phyloP scores from a whole-genome alignment of 192 early-diverging fungal species.

The Funneliformis mosseae region DNA sequence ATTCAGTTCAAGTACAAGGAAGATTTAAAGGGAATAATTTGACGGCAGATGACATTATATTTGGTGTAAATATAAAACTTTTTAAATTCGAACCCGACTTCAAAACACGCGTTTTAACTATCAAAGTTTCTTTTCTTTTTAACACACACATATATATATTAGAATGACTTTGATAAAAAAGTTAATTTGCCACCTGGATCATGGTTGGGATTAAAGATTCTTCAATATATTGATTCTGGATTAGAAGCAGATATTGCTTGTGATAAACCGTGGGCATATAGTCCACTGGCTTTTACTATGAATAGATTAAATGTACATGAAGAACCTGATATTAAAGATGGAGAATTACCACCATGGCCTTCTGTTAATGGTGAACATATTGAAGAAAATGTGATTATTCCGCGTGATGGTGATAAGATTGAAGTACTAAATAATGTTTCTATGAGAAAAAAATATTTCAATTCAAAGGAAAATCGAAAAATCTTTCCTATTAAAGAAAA shows the following conservation, averaged over 20 bases:
- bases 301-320: constrained; percentile 64
- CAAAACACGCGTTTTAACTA: neutral
- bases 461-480: constrained; percentile 47
- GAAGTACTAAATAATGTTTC: constrained; percentile 16
- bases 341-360: constrained; percentile 44
- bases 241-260: constrained; percentile 68
- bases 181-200: constrained; percentile 67
- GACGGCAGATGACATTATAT: constrained; percentile 68
- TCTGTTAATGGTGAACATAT: constrained; percentile 44
- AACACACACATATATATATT: neutral
- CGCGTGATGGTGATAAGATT: constrained; percentile 28
- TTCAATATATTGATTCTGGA: constrained; percentile 76
- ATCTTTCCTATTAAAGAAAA: constrained; percentile 58
- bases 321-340: constrained; percentile 35
- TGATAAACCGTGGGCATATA: constrained; percentile 73
- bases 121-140: neutral
- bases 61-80: constrained; percentile 54
- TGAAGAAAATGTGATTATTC: constrained; percentile 33
- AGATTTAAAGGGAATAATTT: constrained; percentile 70
- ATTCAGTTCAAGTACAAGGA: constrained; percentile 72
- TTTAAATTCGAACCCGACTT: neutral
- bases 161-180: constrained; percentile 72
- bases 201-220: constrained; percentile 73
- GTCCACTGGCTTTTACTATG: constrained; percentile 73
- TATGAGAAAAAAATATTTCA: constrained; percentile 58